Evolutionary conservation across 306 rosid species (phyloP).

Genomic region (Cucurbita ficifolia): DNA sequence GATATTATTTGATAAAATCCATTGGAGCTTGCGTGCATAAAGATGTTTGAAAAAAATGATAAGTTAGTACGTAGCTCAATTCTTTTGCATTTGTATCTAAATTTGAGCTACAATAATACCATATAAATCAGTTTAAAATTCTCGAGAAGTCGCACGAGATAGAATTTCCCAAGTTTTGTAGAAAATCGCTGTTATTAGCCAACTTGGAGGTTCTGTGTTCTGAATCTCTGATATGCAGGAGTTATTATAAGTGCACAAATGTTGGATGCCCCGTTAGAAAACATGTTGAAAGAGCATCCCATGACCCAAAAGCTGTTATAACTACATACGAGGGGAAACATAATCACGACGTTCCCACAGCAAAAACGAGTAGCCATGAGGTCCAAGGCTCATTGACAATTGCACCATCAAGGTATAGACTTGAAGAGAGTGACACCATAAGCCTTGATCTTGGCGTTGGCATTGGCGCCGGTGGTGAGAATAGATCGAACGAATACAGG

Average conservation of each 20-base stretch:
- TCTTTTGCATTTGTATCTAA: neutral
- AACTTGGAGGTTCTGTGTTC: constrained; percentile 4
- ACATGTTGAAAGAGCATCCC: constrained; percentile 96
- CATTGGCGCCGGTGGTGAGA: constrained; percentile 40
- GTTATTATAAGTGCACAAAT: constrained; percentile 94
- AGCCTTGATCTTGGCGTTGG: constrained; percentile 98
- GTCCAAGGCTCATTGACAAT: constrained; percentile 30
- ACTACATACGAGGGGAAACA: constrained; percentile 94
- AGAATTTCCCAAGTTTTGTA: neutral
- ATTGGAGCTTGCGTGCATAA: neutral
- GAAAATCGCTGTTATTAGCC: neutral
- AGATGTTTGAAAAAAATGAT: neutral
- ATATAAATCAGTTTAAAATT: neutral
- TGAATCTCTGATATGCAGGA: constrained; percentile 36
- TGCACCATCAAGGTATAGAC: constrained; percentile 36
- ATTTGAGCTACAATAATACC: neutral
- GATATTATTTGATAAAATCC: neutral
- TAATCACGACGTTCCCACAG: constrained; percentile 90
- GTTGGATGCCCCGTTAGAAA: constrained; percentile 91
- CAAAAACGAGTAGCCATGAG: constrained; percentile 73
- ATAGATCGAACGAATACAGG: constrained; percentile 36
- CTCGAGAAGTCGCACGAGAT: neutral
- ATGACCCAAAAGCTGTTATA: constrained; percentile 93
- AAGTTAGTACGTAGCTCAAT: neutral
- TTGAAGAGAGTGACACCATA: constrained; percentile 55